Evolutionary conservation across 2,329 filamentous ascomycete genomes (phyloP), one percentile per base, ranked within the genome.

Genomic region (Nigrospora oryzae): DNA sequence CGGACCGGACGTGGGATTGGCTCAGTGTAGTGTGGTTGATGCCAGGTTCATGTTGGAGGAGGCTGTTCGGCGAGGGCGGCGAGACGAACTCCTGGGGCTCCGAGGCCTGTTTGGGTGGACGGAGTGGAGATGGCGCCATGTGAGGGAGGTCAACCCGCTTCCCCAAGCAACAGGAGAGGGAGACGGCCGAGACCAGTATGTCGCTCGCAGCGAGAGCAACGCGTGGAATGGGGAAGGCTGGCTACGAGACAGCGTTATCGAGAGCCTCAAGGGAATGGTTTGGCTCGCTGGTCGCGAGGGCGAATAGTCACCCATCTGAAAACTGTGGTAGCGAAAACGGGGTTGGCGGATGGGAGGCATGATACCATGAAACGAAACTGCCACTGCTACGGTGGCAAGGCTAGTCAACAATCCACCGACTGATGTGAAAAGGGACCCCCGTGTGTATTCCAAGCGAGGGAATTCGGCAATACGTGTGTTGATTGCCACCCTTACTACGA

Each of bases 11-110:
- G 69, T 67, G 0, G 65, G 66, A n/a, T 65, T 69, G 8, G 61
- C 63, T 39, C 58, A 56, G 1, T 57, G 62, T 1, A 66, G 57
- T 14, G 69, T 69, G 0, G 79, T 94, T 1, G 90, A 95, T 58
- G 79, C 81, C 31, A 72, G 84, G 35, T 66, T 95, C 23, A 77
- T 83, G 46, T 70, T 95, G 40, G 77, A 76, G 52, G 66, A 68
- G 17, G 70, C 71, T 32, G 46, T 70, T 40, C 47, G 48, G 4
- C 50, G 48, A 30, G 58, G 55, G 2, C 52, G 43, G 11, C 49
- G 55, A 15, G 57, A 61, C 32, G 58, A 60, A 19, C 61, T 80
- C 17, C 60, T 78, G 13, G 75, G 74, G 0, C 56, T 77, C 5
- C 67, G 65, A 39, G 51, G 77, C 40, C 55, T 81, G 16, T 80